Conservation (phyloP, 768 basidiomycete species). For the Naganishia friedmannii region DNA sequence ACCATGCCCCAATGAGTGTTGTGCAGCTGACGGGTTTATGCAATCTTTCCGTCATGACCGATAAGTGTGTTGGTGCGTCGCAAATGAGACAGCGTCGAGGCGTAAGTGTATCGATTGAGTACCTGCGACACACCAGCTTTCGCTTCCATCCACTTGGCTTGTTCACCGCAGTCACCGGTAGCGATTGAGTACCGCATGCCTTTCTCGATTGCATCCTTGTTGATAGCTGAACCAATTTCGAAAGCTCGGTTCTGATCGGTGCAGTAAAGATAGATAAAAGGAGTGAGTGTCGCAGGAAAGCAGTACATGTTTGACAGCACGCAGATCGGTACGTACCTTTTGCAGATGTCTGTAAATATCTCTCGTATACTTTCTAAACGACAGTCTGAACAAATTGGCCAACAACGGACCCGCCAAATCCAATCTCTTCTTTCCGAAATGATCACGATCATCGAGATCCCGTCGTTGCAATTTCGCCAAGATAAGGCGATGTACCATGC, state of each 20-base stretch:
- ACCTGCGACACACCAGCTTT: slow-evolving; percentile 99
- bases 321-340: slow-evolving; percentile 62
- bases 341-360: slow-evolving; percentile 96
- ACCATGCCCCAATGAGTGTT: slow-evolving; percentile 99
- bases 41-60: slow-evolving; percentile 97
- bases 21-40: slow-evolving; percentile 96
- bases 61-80: slow-evolving; percentile 97
- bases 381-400: slow-evolving; percentile 92
- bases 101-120: slow-evolving; percentile 96
- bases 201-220: slow-evolving; percentile 95
- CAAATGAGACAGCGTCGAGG: slow-evolving; percentile 94
- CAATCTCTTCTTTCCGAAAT: slow-evolving; percentile 96
- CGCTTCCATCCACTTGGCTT: slow-evolving; percentile 95
- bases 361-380: slow-evolving; percentile 92
- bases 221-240: slow-evolving; percentile 83
- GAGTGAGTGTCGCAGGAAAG: slow-evolving; percentile 12
- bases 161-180: slow-evolving; percentile 99
- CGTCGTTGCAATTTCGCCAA: slow-evolving; percentile 91
- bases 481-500: slow-evolving; percentile 95
- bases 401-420: slow-evolving; percentile 93
- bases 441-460: slow-evolving; percentile 97
- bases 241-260: slow-evolving; percentile 96
- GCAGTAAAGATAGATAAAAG: slow-evolving; percentile 60
- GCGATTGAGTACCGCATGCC: slow-evolving; percentile 96
- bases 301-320: background rate